These are phyloP conservation scores for Boletus fagicola DNA, from an alignment of 768 basidiomycete genomes.

Conservation along the genomic window DNA sequence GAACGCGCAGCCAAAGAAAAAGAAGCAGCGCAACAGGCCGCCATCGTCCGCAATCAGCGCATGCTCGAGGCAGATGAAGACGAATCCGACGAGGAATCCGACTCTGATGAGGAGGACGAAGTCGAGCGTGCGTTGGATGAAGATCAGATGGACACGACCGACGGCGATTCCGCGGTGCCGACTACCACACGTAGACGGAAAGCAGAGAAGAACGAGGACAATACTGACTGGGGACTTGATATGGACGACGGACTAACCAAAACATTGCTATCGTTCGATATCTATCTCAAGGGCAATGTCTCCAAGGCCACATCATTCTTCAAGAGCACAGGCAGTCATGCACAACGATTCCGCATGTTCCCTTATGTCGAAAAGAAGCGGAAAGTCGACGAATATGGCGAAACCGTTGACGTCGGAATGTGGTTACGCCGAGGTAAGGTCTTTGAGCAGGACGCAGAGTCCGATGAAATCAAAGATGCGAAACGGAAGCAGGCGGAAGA, in stretches of 20 bases:
- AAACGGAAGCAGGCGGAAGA: constrained; percentile 69
- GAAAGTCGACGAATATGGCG: constrained; percentile 93
- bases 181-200: constrained; percentile 38
- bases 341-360: constrained; percentile 93
- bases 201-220: constrained; percentile 48
- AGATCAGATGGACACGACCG: constrained; percentile 45
- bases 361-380: constrained; percentile 92
- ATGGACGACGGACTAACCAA: constrained; percentile 73
- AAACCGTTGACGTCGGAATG: constrained; percentile 91
- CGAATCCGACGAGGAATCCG: constrained; percentile 70
- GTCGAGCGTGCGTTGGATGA: constrained; percentile 51
- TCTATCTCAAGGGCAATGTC: constrained; percentile 96
- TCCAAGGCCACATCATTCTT: constrained; percentile 85
- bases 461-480: constrained; percentile 72
- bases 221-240: constrained; percentile 67
- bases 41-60: constrained; percentile 75
- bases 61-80: constrained; percentile 95
- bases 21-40: constrained; percentile 83
- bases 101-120: constrained; percentile 64
- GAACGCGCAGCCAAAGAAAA: constrained; percentile 78
- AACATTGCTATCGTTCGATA: constrained; percentile 86
- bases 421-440: constrained; percentile 92
- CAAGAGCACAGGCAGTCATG: constrained; percentile 67
- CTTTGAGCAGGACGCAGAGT: constrained; percentile 86
- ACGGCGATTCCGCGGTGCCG: constrained; percentile 29